phyloP scores from a whole-genome alignment of 495 filamentous ascomycete species.

The Trichocladium uniseriatum region DNA sequence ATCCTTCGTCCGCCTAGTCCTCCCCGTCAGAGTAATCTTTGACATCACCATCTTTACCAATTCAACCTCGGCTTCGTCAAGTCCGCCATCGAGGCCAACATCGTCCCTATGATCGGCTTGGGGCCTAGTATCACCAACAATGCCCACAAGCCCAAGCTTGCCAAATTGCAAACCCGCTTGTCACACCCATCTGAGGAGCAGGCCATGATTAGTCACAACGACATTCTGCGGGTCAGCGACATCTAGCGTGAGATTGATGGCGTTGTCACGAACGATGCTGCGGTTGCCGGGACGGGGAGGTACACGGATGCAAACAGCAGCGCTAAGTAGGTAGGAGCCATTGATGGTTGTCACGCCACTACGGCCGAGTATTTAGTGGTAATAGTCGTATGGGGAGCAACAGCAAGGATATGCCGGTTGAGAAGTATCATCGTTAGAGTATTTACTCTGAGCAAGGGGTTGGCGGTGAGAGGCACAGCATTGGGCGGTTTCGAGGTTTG shows the following conservation, averaged over 20 bases:
- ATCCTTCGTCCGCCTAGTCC: constrained; percentile 33
- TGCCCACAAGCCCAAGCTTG: constrained; percentile 18
- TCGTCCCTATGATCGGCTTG: constrained; percentile 46
- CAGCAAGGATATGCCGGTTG: no score
- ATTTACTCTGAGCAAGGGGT: no score
- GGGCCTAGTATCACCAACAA: constrained; percentile 34
- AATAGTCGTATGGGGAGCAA: no score
- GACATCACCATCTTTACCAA: constrained; percentile 21
- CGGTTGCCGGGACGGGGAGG: constrained; percentile 16
- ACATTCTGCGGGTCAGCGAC: constrained; percentile 35
- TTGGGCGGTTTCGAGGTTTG: no score
- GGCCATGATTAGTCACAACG: constrained; percentile 36
- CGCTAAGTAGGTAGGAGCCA: no score
- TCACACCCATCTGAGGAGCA: constrained; percentile 36
- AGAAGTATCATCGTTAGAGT: no score
- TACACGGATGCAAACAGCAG: constrained; percentile 10
- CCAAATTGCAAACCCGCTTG: constrained; percentile 31
- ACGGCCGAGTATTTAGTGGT: no score
- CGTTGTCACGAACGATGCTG: constrained; percentile 24
- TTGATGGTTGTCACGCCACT: no score
- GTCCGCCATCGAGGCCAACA: constrained; percentile 46
- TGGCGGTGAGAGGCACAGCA: no score
- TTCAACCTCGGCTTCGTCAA: constrained; percentile 40
- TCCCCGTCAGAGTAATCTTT: constrained; percentile 30
- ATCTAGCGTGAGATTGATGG: constrained; percentile 30